phyloP scores from a whole-genome alignment of 176 grass and related monocot species.

The Puya raimondii region DNA sequence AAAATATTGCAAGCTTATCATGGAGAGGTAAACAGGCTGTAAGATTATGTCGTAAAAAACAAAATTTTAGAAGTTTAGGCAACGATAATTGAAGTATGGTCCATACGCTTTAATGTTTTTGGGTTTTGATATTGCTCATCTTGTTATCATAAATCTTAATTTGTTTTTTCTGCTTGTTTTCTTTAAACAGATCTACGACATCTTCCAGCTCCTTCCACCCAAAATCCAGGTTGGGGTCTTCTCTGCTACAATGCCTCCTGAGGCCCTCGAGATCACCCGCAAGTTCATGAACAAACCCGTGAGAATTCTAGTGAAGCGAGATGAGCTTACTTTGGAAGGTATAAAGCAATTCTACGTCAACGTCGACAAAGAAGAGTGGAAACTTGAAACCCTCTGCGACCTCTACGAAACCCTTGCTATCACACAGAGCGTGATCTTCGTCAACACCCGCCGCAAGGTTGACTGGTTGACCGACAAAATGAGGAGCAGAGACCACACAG shows the following conservation, averaged over 20 bases:
- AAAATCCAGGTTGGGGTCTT: background rate
- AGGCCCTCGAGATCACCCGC: conserved; percentile 1
- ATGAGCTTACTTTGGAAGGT: conserved; percentile 2
- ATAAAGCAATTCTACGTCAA: background rate
- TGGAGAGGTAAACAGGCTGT: too few relatives aligned
- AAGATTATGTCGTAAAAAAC: too few relatives aligned
- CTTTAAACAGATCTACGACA: background rate
- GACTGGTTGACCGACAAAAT: background rate
- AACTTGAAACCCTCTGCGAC: background rate
- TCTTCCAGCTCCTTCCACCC: conserved; percentile 1
- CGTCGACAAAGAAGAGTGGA: background rate
- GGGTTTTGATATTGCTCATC: background rate
- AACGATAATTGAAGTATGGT: too few relatives aligned
- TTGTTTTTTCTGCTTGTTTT: background rate
- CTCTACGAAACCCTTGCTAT: background rate
- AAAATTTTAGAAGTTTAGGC: too few relatives aligned
- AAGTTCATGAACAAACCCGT: background rate
- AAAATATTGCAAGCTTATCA: too few relatives aligned
- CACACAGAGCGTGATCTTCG: background rate
- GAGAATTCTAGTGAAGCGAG: background rate
- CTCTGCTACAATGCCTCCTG: background rate
- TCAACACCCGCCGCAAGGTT: background rate
- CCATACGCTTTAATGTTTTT: too few relatives aligned
- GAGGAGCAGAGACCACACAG: background rate
- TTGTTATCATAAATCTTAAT: background rate